Percentiles rank a stretch among this genome's conserved stretches.
These are phyloP conservation scores for Dothiorella sarmentorum DNA, from an alignment of 2,329 filamentous ascomycete genomes.

Conservation along the genomic window DNA sequence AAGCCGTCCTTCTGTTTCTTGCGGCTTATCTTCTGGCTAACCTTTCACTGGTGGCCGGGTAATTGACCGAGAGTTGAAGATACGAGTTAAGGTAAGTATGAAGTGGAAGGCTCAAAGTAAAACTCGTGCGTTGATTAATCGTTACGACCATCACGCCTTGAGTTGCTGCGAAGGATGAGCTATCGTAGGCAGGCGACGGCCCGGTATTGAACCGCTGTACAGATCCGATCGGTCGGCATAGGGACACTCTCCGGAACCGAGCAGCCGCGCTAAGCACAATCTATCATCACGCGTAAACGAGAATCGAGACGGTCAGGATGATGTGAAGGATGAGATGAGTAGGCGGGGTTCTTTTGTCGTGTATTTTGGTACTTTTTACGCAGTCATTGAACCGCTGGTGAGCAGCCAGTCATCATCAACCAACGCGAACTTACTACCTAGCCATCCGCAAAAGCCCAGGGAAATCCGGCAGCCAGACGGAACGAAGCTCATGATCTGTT, in stretches of 20 bases:
- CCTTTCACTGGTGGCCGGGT: no score
- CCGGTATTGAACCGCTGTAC: constrained; percentile 1
- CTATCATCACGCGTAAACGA: background rate
- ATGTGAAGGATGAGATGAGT: background rate
- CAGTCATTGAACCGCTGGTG: background rate
- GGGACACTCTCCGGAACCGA: background rate
- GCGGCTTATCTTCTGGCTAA: no score
- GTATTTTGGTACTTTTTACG: no score
- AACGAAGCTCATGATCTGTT: no score
- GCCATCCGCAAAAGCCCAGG: background rate
- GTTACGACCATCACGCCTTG: constrained; percentile 38
- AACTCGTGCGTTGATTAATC: constrained; percentile 53
- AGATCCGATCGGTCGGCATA: no score
- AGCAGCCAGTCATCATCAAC: background rate
- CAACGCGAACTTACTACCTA: no score
- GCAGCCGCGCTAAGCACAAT: background rate
- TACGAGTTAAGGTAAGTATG: constrained; percentile 42
- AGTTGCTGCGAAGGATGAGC: constrained; percentile 53
- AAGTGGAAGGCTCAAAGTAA: constrained; percentile 64
- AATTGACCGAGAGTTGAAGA: no score
- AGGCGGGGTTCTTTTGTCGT: no score
- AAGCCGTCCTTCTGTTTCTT: no score
- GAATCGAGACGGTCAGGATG: background rate
- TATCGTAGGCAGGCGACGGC: constrained; percentile 54
- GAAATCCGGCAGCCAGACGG: background rate